Percentiles rank a stretch among this genome's conserved stretches.
Evolutionary conservation across 2,329 filamentous ascomycete species (phyloP).

Genomic region (Trichophyton benhamiae): DNA sequence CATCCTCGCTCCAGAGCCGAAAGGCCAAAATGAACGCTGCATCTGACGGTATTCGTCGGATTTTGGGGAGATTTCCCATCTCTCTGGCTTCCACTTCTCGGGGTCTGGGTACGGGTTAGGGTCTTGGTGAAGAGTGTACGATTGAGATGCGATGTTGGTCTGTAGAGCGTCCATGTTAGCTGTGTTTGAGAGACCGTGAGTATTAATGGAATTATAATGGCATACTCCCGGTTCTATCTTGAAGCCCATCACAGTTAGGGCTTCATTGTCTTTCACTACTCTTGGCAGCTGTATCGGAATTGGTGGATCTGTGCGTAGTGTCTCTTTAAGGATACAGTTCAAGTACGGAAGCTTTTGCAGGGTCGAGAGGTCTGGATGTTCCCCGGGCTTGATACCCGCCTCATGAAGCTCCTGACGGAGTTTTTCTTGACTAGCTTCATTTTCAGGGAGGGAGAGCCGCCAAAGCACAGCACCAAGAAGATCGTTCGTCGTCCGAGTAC

Average conservation of each 20-base stretch:
- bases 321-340: slow-evolving; percentile 33
- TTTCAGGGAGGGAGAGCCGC: slow-evolving; percentile 14
- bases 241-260: slow-evolving; percentile 11
- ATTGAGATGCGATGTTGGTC: slow-evolving; percentile 13
- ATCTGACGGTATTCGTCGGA: slow-evolving; percentile 40
- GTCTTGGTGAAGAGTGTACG: slow-evolving; percentile 38
- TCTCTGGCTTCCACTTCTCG: slow-evolving; percentile 41
- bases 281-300: slow-evolving; percentile 31
- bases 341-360: slow-evolving; percentile 20
- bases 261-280: slow-evolving; percentile 17
- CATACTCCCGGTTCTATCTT: slow-evolving; percentile 13
- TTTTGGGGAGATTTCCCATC: slow-evolving; percentile 44
- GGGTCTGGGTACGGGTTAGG: slow-evolving; percentile 40
- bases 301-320: slow-evolving; percentile 32
- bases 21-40: slow-evolving; percentile 42
- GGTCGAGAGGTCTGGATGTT: slow-evolving; percentile 2
- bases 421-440: slow-evolving; percentile 9
- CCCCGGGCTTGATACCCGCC: slow-evolving; percentile 1
- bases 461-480: slow-evolving; percentile 12
- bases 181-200: not conserved
- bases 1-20: slow-evolving; percentile 42
- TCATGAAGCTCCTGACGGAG: slow-evolving; percentile 13
- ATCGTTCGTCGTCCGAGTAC: slow-evolving; percentile 10
- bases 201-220: not conserved
- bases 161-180: not conserved